Percentiles rank a stretch among this genome's conserved stretches.
Conservation (phyloP, 345 rosid species). For the Eucalyptus viminalis region DNA sequence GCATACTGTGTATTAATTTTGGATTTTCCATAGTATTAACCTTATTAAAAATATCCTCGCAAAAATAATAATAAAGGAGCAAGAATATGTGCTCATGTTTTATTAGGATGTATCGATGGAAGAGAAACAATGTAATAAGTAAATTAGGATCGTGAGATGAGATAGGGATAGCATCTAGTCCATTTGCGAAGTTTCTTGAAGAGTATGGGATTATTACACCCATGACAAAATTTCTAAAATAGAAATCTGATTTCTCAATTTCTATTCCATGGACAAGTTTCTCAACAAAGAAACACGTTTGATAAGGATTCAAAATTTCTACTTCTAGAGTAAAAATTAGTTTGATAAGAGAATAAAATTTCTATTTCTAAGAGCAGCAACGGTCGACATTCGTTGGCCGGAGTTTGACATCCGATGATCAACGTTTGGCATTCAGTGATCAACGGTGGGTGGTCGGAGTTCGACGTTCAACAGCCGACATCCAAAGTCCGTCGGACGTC, state of each 20-base stretch:
- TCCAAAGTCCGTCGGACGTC: too few relatives aligned
- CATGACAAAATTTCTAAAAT: too few relatives aligned
- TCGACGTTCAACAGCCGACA: rapidly evolving
- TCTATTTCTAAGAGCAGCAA: rapidly evolving
- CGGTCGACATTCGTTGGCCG: rapidly evolving
- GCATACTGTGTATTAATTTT: too few relatives aligned
- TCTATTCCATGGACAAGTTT: too few relatives aligned
- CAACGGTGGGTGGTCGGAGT: too few relatives aligned
- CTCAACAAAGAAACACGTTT: too few relatives aligned
- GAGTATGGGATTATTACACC: rapidly evolving
- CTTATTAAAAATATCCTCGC: too few relatives aligned
- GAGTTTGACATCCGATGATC: rapidly evolving
- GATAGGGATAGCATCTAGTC: neutral
- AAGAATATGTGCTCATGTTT: neutral
- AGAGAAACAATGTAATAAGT: neutral
- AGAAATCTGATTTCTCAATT: too few relatives aligned
- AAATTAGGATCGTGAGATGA: neutral
- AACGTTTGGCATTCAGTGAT: too few relatives aligned
- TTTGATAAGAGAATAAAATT: too few relatives aligned
- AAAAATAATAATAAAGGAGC: neutral
- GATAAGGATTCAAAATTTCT: rapidly evolving
- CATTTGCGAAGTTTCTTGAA: neutral
- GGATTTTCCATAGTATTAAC: too few relatives aligned
- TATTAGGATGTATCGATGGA: neutral
- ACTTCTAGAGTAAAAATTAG: too few relatives aligned